Evolutionary conservation across 495 filamentous ascomycete species (phyloP).

Genomic region (Arthonia radiata): DNA sequence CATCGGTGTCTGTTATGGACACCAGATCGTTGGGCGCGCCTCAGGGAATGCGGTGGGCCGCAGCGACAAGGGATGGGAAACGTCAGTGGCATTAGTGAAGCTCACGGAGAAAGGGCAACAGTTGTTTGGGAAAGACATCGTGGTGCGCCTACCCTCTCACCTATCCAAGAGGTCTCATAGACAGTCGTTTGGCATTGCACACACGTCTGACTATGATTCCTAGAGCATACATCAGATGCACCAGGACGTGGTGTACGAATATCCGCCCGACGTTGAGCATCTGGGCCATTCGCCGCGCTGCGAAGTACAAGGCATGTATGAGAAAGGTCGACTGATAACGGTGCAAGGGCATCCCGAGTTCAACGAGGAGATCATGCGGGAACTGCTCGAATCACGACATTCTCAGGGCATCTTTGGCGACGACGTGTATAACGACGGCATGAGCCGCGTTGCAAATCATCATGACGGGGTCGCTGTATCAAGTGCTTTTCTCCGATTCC

Average conservation of each 20-base stretch:
- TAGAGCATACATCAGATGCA: slow-evolving; percentile 82
- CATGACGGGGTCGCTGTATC: slow-evolving; percentile 58
- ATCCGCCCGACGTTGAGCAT: slow-evolving; percentile 32
- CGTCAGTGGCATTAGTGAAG: slow-evolving; percentile 42
- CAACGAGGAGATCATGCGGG: slow-evolving; percentile 42
- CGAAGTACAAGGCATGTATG: slow-evolving; percentile 59
- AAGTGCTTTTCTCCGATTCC: slow-evolving; percentile 44
- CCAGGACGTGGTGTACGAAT: slow-evolving; percentile 44
- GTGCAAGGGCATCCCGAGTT: slow-evolving; percentile 91
- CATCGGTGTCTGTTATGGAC: slow-evolving; percentile 73
- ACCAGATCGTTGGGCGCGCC: slow-evolving; percentile 68
- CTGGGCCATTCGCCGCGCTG: slow-evolving; percentile 46
- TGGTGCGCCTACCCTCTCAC: slow-evolving; percentile 27
- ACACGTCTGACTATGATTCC: slow-evolving; percentile 1
- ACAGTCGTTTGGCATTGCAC: too few relatives aligned
- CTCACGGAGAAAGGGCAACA: slow-evolving; percentile 46
- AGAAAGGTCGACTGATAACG: slow-evolving; percentile 37
- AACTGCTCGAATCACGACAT: slow-evolving; percentile 37
- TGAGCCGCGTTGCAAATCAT: slow-evolving; percentile 31
- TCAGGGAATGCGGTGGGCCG: slow-evolving; percentile 41
- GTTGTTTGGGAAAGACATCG: slow-evolving; percentile 40
- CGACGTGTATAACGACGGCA: slow-evolving; percentile 35
- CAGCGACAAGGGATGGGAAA: slow-evolving; percentile 55
- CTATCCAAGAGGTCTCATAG: slow-evolving; percentile 2
- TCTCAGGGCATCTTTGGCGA: slow-evolving; percentile 38